Evolutionary conservation across 805 yeast genomes (phyloP).

Genomic region (Pichia occidentalis): DNA sequence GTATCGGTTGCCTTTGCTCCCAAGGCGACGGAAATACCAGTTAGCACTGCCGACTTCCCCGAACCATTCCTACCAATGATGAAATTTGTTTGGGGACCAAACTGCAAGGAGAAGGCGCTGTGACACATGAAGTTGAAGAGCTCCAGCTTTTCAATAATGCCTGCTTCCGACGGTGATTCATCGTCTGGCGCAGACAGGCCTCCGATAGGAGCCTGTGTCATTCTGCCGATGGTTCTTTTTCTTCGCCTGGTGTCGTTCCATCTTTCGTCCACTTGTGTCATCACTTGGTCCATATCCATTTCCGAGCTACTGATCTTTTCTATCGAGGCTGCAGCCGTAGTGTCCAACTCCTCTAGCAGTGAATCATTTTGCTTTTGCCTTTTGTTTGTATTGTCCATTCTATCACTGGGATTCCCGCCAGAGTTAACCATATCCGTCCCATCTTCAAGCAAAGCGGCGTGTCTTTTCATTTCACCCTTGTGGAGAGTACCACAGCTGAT

Average conservation of each 20-base stretch:
- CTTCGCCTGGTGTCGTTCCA: conserved; percentile 11
- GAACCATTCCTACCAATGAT: conserved; percentile 88
- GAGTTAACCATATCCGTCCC: too few relatives aligned
- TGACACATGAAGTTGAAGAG: conserved; percentile 88
- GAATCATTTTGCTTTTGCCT: background rate
- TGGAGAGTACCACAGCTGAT: too few relatives aligned
- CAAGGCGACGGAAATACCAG: conserved; percentile 79
- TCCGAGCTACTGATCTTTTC: conserved; percentile 9
- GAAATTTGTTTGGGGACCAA: conserved; percentile 78
- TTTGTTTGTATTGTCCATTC: too few relatives aligned
- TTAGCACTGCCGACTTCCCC: conserved; percentile 83
- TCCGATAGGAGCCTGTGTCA: conserved; percentile 21
- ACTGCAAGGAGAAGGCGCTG: conserved; percentile 61
- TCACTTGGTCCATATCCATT: conserved; percentile 23
- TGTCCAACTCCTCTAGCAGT: background rate
- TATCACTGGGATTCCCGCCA: too few relatives aligned
- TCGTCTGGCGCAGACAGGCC: conserved; percentile 14
- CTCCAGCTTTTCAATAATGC: conserved; percentile 57
- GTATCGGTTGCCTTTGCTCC: conserved; percentile 89
- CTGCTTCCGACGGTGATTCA: conserved; percentile 43
- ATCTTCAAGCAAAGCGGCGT: too few relatives aligned
- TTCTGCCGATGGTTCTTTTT: conserved; percentile 12
- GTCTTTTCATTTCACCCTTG: too few relatives aligned
- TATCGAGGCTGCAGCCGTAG: background rate
- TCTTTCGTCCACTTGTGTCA: conserved; percentile 26